Conservation (phyloP, 2,329 filamentous ascomycete species). For the Tolypocladium endophyticum region DNA sequence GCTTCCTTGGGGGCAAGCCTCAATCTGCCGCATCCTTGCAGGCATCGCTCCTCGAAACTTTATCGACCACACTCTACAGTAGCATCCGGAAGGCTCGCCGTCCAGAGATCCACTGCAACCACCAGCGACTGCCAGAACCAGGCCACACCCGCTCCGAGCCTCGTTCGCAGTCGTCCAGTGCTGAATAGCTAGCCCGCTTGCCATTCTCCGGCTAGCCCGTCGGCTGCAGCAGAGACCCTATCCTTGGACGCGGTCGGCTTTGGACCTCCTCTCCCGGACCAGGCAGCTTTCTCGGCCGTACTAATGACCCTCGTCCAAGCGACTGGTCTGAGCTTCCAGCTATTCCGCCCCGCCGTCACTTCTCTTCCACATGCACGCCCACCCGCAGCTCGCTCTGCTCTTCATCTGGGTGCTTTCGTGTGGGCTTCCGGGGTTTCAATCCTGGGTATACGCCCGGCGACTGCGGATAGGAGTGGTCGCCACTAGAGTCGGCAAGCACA, state of each 20-base stretch:
- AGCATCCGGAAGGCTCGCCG: constrained; percentile 18
- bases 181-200: not conserved
- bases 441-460: not conserved
- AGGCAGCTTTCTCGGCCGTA: not conserved
- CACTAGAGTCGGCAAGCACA: not conserved
- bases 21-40: constrained; percentile 7
- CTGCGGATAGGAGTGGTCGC: not conserved
- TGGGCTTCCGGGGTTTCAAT: not conserved
- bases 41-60: constrained; percentile 9
- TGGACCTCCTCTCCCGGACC: not conserved
- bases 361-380: not conserved
- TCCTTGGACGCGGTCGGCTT: not conserved
- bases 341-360: not conserved
- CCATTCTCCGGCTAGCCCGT: not conserved
- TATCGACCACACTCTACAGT: constrained; percentile 13
- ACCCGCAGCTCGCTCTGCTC: not conserved
- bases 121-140: not conserved
- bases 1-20: constrained; percentile 1
- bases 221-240: not conserved
- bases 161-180: not conserved
- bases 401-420: not conserved
- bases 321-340: not conserved
- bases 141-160: not conserved
- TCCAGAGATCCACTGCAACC: constrained; percentile 10
- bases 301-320: not conserved